phyloP scores from a whole-genome alignment of 352 stramenopile species.

The Pythium phragmiticola region DNA sequence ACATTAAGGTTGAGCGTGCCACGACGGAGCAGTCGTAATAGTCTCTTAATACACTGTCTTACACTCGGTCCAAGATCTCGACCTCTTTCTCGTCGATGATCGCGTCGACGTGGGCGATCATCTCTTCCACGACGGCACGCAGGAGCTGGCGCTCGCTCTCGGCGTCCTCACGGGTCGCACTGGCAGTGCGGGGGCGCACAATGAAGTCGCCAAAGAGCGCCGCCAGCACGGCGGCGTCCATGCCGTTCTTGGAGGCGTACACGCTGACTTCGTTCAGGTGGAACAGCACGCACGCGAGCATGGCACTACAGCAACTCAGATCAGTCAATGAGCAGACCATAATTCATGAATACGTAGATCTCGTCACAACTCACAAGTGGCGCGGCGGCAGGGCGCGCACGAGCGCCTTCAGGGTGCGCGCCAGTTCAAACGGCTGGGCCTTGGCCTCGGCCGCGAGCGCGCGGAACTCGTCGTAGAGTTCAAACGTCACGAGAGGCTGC shows the following conservation, averaged over 20 bases:
- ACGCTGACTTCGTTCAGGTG: slow-evolving; percentile 82
- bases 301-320: slow-evolving; percentile 32
- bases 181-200: slow-evolving; percentile 34
- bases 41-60: slow-evolving; percentile 5
- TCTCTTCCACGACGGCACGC: slow-evolving; percentile 51
- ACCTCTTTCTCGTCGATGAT: slow-evolving; percentile 75
- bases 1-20: slow-evolving; percentile 53
- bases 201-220: slow-evolving; percentile 55
- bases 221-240: slow-evolving; percentile 58
- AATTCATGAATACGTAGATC: no score
- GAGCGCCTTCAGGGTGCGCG: slow-evolving; percentile 56
- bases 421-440: slow-evolving; percentile 48
- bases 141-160: slow-evolving; percentile 25
- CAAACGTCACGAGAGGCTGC: slow-evolving; percentile 59
- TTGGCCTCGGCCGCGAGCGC: slow-evolving; percentile 42
- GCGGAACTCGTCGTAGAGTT: slow-evolving; percentile 62
- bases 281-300: slow-evolving; percentile 74
- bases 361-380: slow-evolving; percentile 48
- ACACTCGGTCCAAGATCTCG: slow-evolving; percentile 49
- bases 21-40: not conserved
- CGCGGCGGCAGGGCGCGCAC: slow-evolving; percentile 55
- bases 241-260: slow-evolving; percentile 73
- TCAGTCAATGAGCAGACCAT: no score
- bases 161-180: slow-evolving; percentile 4
- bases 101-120: slow-evolving; percentile 72